phyloP scores from a whole-genome alignment of 225 moss, liverwort and hornwort species.

The Marchantia polymorpha region DNA sequence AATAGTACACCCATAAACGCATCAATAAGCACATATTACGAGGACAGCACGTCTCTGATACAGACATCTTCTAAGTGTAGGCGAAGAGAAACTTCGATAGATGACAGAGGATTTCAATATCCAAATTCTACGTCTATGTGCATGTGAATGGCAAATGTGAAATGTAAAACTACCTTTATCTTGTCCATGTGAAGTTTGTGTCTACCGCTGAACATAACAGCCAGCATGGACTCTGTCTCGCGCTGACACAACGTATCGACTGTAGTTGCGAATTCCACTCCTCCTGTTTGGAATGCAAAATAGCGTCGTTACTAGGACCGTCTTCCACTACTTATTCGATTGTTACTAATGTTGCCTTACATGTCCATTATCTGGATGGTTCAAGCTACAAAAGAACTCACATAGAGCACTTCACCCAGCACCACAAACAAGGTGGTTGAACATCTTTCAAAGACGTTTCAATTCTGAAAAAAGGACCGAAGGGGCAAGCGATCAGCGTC shows the following conservation, averaged over 20 bases:
- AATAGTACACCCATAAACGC: too few relatives aligned
- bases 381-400: background rate
- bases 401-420: background rate
- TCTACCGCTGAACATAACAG: constrained; percentile 97
- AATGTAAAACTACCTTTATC: constrained; percentile 47
- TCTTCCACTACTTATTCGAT: background rate
- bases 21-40: too few relatives aligned
- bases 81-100: too few relatives aligned
- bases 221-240: constrained; percentile 94
- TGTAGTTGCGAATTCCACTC: constrained; percentile 78
- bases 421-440: background rate
- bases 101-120: too few relatives aligned
- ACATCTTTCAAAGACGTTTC: background rate
- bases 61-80: too few relatives aligned
- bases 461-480: background rate
- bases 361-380: background rate
- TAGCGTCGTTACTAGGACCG: background rate
- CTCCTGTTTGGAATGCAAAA: constrained; percentile 33
- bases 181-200: constrained; percentile 89
- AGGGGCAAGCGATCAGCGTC: background rate
- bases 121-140: too few relatives aligned
- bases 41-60: too few relatives aligned
- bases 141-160: background rate
- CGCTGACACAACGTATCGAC: constrained; percentile 74
- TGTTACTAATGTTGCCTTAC: too few relatives aligned